Percentiles rank a stretch among this genome's conserved stretches.
Evolutionary conservation across 805 yeast genomes (phyloP).

Genomic region (Isabelozyma heimii): DNA sequence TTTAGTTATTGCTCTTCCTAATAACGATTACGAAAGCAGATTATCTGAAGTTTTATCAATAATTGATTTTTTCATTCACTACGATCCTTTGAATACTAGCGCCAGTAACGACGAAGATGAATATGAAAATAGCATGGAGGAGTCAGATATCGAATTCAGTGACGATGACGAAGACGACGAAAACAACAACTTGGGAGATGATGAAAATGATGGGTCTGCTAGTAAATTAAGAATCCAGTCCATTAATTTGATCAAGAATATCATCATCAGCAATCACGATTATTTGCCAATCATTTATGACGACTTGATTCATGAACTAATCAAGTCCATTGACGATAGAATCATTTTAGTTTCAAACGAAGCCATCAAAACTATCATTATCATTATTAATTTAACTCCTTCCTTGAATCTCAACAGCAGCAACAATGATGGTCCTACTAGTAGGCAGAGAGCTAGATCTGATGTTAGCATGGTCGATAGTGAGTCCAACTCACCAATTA

Average conservation of each 20-base stretch:
- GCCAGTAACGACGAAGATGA: conserved; percentile 30
- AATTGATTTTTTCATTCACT: conserved; percentile 21
- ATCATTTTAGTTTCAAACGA: conserved; percentile 52
- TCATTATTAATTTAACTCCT: conserved; percentile 30
- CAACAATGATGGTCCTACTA: neutral
- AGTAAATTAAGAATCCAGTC: conserved; percentile 65
- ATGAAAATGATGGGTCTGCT: conserved; percentile 42
- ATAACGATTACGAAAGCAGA: conserved; percentile 8
- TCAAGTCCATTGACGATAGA: conserved; percentile 38
- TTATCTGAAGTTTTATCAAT: conserved; percentile 13
- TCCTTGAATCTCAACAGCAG: neutral
- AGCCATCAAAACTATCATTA: conserved; percentile 43
- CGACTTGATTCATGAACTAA: conserved; percentile 24
- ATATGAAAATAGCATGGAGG: conserved; percentile 25
- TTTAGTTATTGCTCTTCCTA: conserved; percentile 14
- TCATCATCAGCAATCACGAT: conserved; percentile 34
- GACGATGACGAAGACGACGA: conserved; percentile 47
- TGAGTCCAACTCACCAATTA: conserved; percentile 15
- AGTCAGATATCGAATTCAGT: conserved; percentile 31
- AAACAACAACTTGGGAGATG: conserved; percentile 20
- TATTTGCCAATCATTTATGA: conserved; percentile 32
- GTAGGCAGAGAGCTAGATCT: conserved; percentile 17
- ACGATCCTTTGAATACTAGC: conserved; percentile 25
- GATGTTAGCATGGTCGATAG: conserved; percentile 38
- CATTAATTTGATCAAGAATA: conserved; percentile 34